These are phyloP conservation scores for Apiotrichum sp. DNA, from an alignment of 1,284 basidiomycete species.

Conservation along the genomic window DNA sequence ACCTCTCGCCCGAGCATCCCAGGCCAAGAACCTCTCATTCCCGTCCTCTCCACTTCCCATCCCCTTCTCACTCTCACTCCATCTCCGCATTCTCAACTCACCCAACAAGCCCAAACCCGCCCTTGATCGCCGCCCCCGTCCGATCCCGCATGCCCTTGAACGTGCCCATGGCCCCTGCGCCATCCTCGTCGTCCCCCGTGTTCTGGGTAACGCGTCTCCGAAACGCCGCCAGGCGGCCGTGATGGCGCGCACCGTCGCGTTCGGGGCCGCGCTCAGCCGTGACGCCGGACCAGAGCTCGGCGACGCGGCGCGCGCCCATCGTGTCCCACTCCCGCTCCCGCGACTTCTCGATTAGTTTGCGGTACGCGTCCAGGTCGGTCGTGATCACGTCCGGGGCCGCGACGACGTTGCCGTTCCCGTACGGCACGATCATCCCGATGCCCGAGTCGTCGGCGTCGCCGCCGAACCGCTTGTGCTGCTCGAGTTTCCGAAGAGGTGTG, in stretches of 20 bases:
- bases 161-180: slow-evolving; percentile 8
- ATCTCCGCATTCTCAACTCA: slow-evolving; percentile 17
- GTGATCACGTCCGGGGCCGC: slow-evolving; percentile 39
- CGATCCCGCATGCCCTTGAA: slow-evolving; percentile 27
- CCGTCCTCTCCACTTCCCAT: no score
- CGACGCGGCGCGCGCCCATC: slow-evolving; percentile 38
- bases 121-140: slow-evolving; percentile 36
- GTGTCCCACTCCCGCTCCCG: slow-evolving; percentile 40
- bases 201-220: slow-evolving; percentile 4
- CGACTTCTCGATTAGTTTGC: slow-evolving; percentile 33
- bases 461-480: slow-evolving; percentile 32
- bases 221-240: slow-evolving; percentile 5
- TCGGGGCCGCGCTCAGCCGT: slow-evolving; percentile 8
- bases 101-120: slow-evolving; percentile 30
- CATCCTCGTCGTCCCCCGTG: slow-evolving; percentile 2
- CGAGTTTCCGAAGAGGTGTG: slow-evolving; percentile 33
- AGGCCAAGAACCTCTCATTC: no score
- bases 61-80: background rate
- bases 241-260: background rate
- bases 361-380: slow-evolving; percentile 37
- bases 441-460: slow-evolving; percentile 19
- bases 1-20: no score
- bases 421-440: slow-evolving; percentile 31
- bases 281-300: slow-evolving; percentile 36
- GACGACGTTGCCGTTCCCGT: slow-evolving; percentile 23